Conservation (phyloP, 192 early-diverging fungal genomes). For the Linnemannia exigua region DNA sequence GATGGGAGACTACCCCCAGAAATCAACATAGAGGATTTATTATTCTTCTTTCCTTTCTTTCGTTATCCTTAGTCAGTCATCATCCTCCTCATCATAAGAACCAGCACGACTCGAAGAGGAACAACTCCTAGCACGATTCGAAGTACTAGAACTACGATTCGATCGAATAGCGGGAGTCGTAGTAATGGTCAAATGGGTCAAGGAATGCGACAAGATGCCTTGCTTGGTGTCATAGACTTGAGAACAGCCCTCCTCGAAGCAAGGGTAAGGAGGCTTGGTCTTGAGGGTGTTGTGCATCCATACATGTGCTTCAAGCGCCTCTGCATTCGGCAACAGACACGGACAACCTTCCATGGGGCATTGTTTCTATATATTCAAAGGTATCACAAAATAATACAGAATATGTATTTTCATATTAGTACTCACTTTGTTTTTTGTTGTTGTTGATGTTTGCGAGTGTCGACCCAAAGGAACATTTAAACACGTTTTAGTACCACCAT, state of each 20-base stretch:
- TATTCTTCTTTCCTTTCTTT: background rate
- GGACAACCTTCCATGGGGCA: constrained; percentile 43
- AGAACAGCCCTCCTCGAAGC: constrained; percentile 50
- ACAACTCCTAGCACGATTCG: too few species aligned
- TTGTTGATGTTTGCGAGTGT: background rate
- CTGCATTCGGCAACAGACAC: constrained; percentile 37
- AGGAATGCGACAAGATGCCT: constrained; percentile 40
- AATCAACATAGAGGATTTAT: background rate
- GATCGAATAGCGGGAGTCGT: background rate
- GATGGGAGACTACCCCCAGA: background rate
- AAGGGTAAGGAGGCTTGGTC: constrained; percentile 53
- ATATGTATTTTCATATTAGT: background rate
- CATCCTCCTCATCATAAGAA: background rate
- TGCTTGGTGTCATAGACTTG: constrained; percentile 52
- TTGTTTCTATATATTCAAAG: constrained; percentile 34
- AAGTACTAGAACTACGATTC: too few species aligned
- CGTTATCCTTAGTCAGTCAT: background rate
- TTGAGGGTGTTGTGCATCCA: constrained; percentile 56
- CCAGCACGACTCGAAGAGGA: background rate
- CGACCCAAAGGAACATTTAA: constrained; percentile 7
- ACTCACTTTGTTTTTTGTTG: constrained; percentile 1
- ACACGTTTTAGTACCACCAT: constrained; percentile 9
- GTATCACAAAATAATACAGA: background rate
- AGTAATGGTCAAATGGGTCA: constrained; percentile 33
- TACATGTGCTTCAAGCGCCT: constrained; percentile 44